Percentiles rank a stretch among this genome's conserved stretches.
These are phyloP conservation scores for Pleurotus salmoneostramineus DNA, from an alignment of 768 basidiomycete genomes.

Conservation along the genomic window DNA sequence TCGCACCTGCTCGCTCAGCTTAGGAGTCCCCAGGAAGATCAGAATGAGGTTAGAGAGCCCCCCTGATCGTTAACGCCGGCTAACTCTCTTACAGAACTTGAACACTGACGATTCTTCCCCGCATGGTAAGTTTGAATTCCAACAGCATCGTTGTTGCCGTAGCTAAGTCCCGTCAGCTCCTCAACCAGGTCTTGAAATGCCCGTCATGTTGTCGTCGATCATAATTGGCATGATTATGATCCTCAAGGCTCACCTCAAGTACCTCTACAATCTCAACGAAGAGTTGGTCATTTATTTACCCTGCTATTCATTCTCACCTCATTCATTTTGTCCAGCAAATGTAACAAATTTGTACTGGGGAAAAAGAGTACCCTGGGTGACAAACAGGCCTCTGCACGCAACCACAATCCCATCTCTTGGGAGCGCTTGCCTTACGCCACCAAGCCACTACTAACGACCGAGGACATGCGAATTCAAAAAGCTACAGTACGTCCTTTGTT, in stretches of 20 bases:
- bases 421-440: conserved; percentile 68
- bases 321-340: conserved; percentile 60
- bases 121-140: too few relatives aligned
- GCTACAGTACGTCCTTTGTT: conserved; percentile 44
- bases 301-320: neutral
- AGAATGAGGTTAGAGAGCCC: neutral
- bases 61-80: too few relatives aligned
- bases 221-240: conserved; percentile 83
- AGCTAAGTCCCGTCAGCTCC: neutral
- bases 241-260: conserved; percentile 82
- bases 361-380: conserved; percentile 93
- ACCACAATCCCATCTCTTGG: conserved; percentile 66
- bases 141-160: too few relatives aligned
- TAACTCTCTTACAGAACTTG: too few relatives aligned
- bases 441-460: conserved; percentile 51
- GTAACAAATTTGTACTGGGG: conserved; percentile 76
- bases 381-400: conserved; percentile 63
- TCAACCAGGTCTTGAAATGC: conserved; percentile 8
- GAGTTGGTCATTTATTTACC: conserved; percentile 55
- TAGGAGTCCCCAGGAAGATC: conserved; percentile 25
- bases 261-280: conserved; percentile 81
- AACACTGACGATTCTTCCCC: too few relatives aligned
- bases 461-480: conserved; percentile 62
- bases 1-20: conserved; percentile 64
- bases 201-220: conserved; percentile 64